These are phyloP conservation scores for Arachnopeziza araneosa DNA, from an alignment of 2,329 filamentous ascomycete species.

Conservation along the genomic window DNA sequence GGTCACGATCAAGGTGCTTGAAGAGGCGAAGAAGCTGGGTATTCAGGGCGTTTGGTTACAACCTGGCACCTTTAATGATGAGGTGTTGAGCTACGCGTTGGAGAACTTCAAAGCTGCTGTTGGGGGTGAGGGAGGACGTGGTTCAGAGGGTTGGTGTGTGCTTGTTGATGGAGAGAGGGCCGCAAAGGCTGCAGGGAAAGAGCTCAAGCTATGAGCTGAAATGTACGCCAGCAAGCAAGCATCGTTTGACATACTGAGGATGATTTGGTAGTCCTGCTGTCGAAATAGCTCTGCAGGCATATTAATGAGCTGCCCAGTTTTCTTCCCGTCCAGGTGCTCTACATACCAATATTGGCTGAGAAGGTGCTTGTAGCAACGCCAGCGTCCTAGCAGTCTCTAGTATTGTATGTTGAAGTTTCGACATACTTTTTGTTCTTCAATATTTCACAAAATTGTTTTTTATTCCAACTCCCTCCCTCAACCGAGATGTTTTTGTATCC, in stretches of 20 bases:
- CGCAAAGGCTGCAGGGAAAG: constrained; percentile 46
- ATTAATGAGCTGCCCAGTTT: no score
- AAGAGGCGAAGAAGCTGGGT: constrained; percentile 60
- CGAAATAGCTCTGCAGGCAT: no score
- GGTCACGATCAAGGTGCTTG: constrained; percentile 33
- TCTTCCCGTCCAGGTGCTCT: no score
- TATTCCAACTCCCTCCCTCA: no score
- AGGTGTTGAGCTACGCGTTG: constrained; percentile 64
- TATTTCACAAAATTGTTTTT: no score
- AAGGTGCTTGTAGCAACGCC: no score
- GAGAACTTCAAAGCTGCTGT: constrained; percentile 69
- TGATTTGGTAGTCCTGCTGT: background rate
- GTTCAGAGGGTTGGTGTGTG: constrained; percentile 70
- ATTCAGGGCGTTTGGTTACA: constrained; percentile 81
- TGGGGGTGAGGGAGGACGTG: constrained; percentile 56
- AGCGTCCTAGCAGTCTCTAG: no score
- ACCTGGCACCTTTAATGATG: constrained; percentile 79
- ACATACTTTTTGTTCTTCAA: no score
- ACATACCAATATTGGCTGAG: no score
- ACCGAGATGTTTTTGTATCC: no score
- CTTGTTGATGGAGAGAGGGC: constrained; percentile 60
- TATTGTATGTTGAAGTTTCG: no score
- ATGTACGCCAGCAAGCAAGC: background rate
- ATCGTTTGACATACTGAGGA: background rate
- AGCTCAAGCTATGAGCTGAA: constrained; percentile 9